Conservation (phyloP, 768 basidiomycete genomes). For the Leucocoprinus birnbaumii region DNA sequence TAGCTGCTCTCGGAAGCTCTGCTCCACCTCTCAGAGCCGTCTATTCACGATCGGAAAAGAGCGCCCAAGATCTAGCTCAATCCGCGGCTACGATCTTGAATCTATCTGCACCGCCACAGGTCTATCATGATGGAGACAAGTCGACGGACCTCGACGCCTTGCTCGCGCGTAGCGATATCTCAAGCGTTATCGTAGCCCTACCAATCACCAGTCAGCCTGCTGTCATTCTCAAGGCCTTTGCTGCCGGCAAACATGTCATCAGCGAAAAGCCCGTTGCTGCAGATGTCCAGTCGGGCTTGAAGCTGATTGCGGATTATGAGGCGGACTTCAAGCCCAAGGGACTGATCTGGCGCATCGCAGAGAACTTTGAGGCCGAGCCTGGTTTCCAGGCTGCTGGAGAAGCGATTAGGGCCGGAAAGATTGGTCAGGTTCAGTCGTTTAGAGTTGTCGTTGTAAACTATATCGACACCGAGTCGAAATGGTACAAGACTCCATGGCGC, state of each 20-base stretch:
- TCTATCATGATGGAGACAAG: constrained; percentile 56
- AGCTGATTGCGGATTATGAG: constrained; percentile 67
- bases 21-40: constrained; percentile 57
- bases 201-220: constrained; percentile 76
- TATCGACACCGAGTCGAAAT: constrained; percentile 63
- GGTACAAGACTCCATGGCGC: constrained; percentile 83
- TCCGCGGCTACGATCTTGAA: constrained; percentile 40
- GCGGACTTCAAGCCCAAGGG: constrained; percentile 61
- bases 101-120: constrained; percentile 35
- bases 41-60: constrained; percentile 75
- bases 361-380: constrained; percentile 73
- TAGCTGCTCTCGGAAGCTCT: constrained; percentile 47
- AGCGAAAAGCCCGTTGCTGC: constrained; percentile 86
- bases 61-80: constrained; percentile 49
- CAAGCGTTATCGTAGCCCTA: constrained; percentile 70
- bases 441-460: constrained; percentile 48
- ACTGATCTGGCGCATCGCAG: constrained; percentile 78
- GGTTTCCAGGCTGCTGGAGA: constrained; percentile 46
- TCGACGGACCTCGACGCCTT: constrained; percentile 54
- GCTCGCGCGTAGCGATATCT: constrained; percentile 65
- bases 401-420: constrained; percentile 53
- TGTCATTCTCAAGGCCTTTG: constrained; percentile 59
- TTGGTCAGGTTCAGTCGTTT: constrained; percentile 74
- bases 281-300: constrained; percentile 60
- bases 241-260: constrained; percentile 83